Percentiles rank a stretch among this genome's conserved stretches.
phyloP scores from a whole-genome alignment of 2,329 filamentous ascomycete genomes.

The Cadophora gregata region DNA sequence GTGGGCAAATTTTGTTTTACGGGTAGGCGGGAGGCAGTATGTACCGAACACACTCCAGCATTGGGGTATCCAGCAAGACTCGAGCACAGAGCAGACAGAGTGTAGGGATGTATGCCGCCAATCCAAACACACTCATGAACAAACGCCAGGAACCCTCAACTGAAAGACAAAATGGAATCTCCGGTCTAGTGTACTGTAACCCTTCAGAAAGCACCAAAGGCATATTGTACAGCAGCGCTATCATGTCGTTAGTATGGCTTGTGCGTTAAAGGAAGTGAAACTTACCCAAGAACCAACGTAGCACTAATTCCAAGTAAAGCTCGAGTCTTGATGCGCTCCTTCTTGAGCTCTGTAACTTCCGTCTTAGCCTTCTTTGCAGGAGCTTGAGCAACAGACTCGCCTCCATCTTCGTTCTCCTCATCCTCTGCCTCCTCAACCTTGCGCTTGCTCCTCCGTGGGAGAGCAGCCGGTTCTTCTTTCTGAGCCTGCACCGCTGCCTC shows the following conservation, averaged over 20 bases:
- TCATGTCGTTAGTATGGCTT: constrained; percentile 27
- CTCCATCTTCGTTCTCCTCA: constrained; percentile 52
- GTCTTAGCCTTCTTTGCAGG: constrained; percentile 80
- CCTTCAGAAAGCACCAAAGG: constrained; percentile 40
- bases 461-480: constrained; percentile 22
- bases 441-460: constrained; percentile 64
- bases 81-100: constrained; percentile 4
- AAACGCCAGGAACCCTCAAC: constrained; percentile 17
- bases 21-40: neutral
- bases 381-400: constrained; percentile 50
- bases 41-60: constrained; percentile 3
- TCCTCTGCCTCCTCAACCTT: constrained; percentile 74
- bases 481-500: constrained; percentile 62
- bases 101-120: constrained; percentile 4
- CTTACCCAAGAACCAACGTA: constrained; percentile 89
- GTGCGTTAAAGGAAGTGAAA: constrained; percentile 40
- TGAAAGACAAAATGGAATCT: constrained; percentile 25
- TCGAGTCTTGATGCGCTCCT: constrained; percentile 84
- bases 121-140: constrained; percentile 13
- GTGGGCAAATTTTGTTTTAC: neutral
- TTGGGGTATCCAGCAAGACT: constrained; percentile 36
- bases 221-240: constrained; percentile 46
- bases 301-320: constrained; percentile 86
- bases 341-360: constrained; percentile 75
- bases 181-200: constrained; percentile 14